Percentiles rank a stretch among this genome's conserved stretches.
Conservation (phyloP, 192 early-diverging fungal genomes). For the Dimargaris cristalligena region DNA sequence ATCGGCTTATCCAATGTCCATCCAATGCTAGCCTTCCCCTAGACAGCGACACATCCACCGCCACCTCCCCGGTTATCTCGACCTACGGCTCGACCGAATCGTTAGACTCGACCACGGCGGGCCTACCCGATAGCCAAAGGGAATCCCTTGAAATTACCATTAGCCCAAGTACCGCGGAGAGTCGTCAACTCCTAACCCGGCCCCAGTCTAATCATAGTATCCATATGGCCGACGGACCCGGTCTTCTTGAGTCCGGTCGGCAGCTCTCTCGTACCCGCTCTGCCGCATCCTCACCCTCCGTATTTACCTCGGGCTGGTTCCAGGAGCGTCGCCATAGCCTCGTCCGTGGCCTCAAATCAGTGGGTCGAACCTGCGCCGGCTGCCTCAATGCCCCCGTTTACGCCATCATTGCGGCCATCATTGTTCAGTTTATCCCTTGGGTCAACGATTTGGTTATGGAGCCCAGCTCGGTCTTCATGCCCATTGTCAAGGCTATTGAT, state of each 20-base stretch:
- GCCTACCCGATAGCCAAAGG: no score
- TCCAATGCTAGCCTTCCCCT: slow-evolving; percentile 6
- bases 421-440: slow-evolving; percentile 45
- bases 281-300: no score
- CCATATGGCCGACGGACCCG: no score
- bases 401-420: slow-evolving; percentile 44
- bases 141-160: not conserved
- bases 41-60: not conserved
- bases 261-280: no score
- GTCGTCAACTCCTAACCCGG: not conserved
- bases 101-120: not conserved
- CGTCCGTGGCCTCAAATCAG: not conserved
- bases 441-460: slow-evolving; percentile 44
- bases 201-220: no score
- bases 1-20: not conserved
- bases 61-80: not conserved
- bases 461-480: slow-evolving; percentile 32
- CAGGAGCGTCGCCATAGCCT: not conserved
- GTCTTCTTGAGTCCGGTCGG: no score
- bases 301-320: not conserved
- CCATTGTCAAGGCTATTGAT: slow-evolving; percentile 48
- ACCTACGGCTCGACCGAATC: not conserved
- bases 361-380: slow-evolving; percentile 13
- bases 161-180: not conserved
- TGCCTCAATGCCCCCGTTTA: slow-evolving; percentile 54